These are phyloP conservation scores for Gentiana dahurica DNA, from an alignment of 257 asterid genomes.

Conservation along the genomic window DNA sequence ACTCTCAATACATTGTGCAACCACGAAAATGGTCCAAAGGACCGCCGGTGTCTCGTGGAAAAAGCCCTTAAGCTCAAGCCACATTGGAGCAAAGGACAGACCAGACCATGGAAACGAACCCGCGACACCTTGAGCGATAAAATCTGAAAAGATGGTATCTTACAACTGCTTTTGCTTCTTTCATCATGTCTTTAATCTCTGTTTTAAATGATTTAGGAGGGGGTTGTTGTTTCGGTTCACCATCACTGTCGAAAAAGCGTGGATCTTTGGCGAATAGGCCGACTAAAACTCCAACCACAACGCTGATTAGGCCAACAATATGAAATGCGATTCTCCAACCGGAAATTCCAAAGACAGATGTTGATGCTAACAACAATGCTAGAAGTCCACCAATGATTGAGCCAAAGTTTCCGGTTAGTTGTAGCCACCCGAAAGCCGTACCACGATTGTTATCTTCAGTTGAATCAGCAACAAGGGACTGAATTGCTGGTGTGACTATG, in stretches of 20 bases:
- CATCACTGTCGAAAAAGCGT: conserved; percentile 23
- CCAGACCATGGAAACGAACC: conserved; percentile 67
- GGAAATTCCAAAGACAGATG: conserved; percentile 47
- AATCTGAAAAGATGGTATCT: conserved; percentile 45
- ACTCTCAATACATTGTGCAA: conserved; percentile 51
- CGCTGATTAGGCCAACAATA: conserved; percentile 46
- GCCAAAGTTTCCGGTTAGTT: conserved; percentile 48
- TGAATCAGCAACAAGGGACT: conserved; percentile 63
- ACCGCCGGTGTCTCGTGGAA: conserved; percentile 47
- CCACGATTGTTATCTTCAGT: conserved; percentile 60
- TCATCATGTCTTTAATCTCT: conserved; percentile 34
- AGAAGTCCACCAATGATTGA: conserved; percentile 49
- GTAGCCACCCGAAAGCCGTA: conserved; percentile 75
- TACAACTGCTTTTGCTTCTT: conserved; percentile 55
- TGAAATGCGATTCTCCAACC: conserved; percentile 79
- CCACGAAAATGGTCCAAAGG: conserved; percentile 37
- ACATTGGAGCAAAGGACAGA: conserved; percentile 56
- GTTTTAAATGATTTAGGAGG: conserved; percentile 19
- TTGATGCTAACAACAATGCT: conserved; percentile 42
- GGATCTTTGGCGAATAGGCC: conserved; percentile 56
- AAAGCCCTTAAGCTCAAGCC: conserved; percentile 71
- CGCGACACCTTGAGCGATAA: conserved; percentile 58
- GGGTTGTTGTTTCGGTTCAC: conserved; percentile 20
- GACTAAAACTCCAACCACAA: conserved; percentile 46
- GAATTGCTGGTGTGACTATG: conserved; percentile 63